Evolutionary conservation across 2,329 filamentous ascomycete genomes (phyloP), one percentile per base, ranked within the genome.

Genomic region (Nothomitra cinnamomea): DNA sequence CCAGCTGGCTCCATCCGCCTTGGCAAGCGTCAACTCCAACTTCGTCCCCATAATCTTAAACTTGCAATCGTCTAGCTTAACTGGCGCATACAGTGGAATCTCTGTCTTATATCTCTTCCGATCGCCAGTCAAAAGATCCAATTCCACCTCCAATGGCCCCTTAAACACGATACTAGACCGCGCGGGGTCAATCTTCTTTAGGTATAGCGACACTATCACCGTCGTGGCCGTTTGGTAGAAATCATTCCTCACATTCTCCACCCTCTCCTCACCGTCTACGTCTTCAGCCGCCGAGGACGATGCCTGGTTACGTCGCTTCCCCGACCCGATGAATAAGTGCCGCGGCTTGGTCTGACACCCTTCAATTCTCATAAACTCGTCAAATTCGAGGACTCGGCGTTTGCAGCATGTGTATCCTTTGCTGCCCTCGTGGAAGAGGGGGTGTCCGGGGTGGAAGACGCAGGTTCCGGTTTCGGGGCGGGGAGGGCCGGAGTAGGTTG

Each of bases 391-490:
- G 55, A 98, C 92, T 38, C 88, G 78, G 61, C 87, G 76, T 77
- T 96, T 96, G 72, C 92, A 98, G 73, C 92, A 98, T 56, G 82
- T 88, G 76, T 92, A 98, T 1, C 92, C 92, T 72, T 98, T 98
- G 70, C 87, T 94, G 36, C 92, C 92, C 72, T 98, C 92, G 67
- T 98, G 92, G 71, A 98, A 98, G 60, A 98, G 83, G 22, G 92
- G 87, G 21, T 77, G 79, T 3, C 92, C 92, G 0, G 92, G 89
- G 68, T 98, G 92, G 64, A 94, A 83, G 48, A 86, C 75, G 65
- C 92, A 98, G 57, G 79, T 74, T 71, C 95, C 89, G 1, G 73
- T 77, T 32, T 83, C 79, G 58, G 85, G 72, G 35, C 71, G 67
- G 43, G 71, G 65, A 0, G 77, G 77, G 57, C 76, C 77, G 54